phyloP scores from a whole-genome alignment of 2,329 filamentous ascomycete genomes.

The Aspergillus hortae region DNA sequence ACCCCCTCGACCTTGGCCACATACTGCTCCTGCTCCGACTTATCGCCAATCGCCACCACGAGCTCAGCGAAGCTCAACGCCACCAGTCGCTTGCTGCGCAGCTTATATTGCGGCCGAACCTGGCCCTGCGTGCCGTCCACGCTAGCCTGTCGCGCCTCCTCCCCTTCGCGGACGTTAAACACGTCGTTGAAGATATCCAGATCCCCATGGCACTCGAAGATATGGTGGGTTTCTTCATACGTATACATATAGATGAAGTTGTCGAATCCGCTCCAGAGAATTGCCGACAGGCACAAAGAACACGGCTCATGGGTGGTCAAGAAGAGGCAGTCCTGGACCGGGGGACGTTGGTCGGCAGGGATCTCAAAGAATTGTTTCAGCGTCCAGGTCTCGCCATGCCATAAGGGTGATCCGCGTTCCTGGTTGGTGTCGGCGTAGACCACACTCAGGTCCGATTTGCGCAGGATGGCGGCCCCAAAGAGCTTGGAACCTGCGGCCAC shows the following conservation, averaged over 20 bases:
- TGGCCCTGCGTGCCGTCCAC: background rate
- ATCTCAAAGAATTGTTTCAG: background rate
- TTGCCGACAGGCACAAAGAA: background rate
- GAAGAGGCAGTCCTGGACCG: background rate
- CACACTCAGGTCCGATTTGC: background rate
- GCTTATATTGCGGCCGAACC: background rate
- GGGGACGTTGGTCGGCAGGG: background rate
- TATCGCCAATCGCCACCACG: background rate
- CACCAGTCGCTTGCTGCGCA: background rate
- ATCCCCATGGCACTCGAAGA: background rate
- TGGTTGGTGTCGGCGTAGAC: slow-evolving; percentile 1
- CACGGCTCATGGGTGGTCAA: background rate
- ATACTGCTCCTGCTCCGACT: background rate
- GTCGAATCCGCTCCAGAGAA: background rate
- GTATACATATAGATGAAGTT: slow-evolving; percentile 1
- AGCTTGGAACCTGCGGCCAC: background rate
- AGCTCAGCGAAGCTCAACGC: background rate
- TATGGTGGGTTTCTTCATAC: background rate
- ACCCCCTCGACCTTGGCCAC: background rate
- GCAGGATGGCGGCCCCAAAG: background rate
- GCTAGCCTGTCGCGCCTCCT: background rate
- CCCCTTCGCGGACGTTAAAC: background rate
- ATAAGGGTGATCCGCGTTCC: background rate
- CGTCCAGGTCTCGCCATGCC: slow-evolving; percentile 1
- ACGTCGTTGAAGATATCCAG: background rate